Evolutionary conservation across 2,329 filamentous ascomycete genomes (phyloP).

Genomic region (Cylindrodendrum hubeiense): DNA sequence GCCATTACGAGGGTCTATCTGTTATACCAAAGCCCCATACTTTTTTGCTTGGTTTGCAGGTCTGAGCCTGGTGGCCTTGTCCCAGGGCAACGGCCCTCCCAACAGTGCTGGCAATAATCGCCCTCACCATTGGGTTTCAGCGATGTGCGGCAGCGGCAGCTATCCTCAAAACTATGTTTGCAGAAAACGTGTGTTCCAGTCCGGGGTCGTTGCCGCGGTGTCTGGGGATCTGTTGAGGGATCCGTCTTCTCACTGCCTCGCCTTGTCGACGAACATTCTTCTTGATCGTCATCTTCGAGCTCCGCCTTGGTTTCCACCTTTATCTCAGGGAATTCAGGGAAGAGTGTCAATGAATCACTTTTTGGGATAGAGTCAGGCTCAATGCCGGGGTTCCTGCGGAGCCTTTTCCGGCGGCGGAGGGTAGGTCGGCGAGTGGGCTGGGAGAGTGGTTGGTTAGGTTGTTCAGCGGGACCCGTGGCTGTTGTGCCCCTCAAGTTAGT

Average conservation of each 20-base stretch:
- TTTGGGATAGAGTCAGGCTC: not conserved
- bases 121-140: slow-evolving; percentile 26
- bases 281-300: not conserved
- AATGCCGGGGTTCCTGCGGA: not conserved
- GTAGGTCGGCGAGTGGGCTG: not conserved
- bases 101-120: slow-evolving; percentile 41
- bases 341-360: not conserved
- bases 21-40: not conserved
- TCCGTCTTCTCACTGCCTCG: not conserved
- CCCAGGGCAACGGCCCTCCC: slow-evolving; percentile 37
- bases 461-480: not conserved
- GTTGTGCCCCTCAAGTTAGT: not conserved
- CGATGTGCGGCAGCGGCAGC: slow-evolving; percentile 32
- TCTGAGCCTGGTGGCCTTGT: slow-evolving; percentile 25
- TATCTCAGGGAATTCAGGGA: not conserved
- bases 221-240: not conserved
- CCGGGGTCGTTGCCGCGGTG: slow-evolving; percentile 28
- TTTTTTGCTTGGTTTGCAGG: slow-evolving; percentile 4
- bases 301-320: not conserved
- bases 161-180: slow-evolving; percentile 32
- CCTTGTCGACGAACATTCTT: not conserved
- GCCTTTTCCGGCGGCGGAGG: not conserved
- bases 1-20: not conserved
- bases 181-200: slow-evolving; percentile 36
- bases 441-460: not conserved